Evolutionary conservation across 2,329 filamentous ascomycete species (phyloP).

Genomic region (Aureobasidium sp.): DNA sequence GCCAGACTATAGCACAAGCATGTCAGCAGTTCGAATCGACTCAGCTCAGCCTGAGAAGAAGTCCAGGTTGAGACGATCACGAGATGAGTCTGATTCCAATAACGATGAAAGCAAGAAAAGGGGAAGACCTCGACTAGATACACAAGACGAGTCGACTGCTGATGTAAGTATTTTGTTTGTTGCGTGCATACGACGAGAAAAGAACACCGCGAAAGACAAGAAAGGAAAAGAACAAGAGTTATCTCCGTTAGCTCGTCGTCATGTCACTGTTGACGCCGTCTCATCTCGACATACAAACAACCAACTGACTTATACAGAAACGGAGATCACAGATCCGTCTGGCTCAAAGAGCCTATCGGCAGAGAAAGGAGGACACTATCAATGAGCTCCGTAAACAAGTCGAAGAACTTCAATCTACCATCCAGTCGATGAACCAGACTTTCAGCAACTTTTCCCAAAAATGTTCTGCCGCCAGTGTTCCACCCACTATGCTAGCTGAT

Average conservation of each 20-base stretch:
- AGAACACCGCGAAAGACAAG: background rate
- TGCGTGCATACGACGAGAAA: background rate
- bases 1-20: background rate
- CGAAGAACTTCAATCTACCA: conserved; percentile 56
- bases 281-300: background rate
- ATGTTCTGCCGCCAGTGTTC: background rate
- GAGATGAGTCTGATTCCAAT: conserved; percentile 16
- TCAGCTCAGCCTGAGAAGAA: background rate
- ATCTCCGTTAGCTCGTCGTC: background rate
- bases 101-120: conserved; percentile 42
- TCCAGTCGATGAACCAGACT: conserved; percentile 64
- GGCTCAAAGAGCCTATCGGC: conserved; percentile 76
- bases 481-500: conserved; percentile 10
- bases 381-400: conserved; percentile 63
- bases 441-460: conserved; percentile 60
- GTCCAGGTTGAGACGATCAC: conserved; percentile 7
- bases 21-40: conserved; percentile 3
- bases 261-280: background rate
- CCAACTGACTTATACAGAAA: conserved; percentile 41
- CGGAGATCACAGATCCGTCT: conserved; percentile 80
- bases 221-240: background rate
- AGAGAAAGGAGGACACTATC: conserved; percentile 77
- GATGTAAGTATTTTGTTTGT: conserved; percentile 49
- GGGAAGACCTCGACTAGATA: conserved; percentile 66
- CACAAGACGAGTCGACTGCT: conserved; percentile 66